Conservation (phyloP, 164 flowering plant genomes). For the Piper betle region DNA sequence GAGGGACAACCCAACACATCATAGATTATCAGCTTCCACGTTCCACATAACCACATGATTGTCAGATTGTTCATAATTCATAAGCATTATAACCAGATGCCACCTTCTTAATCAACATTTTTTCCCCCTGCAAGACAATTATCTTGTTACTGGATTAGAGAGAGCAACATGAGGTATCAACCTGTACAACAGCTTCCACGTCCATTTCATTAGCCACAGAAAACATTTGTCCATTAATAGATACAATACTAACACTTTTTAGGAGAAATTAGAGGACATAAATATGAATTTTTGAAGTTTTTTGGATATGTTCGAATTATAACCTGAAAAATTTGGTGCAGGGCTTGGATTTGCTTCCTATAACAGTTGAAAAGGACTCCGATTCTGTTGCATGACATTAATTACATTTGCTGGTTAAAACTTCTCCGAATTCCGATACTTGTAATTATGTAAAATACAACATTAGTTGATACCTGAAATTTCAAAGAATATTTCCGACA, state of each 20-base stretch:
- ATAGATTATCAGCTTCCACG: not conserved
- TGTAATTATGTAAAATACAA: slow-evolving; percentile 2
- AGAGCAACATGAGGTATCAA: slow-evolving; percentile 13
- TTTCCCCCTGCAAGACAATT: slow-evolving; percentile 17
- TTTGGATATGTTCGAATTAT: slow-evolving; percentile 56
- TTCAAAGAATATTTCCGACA: no score
- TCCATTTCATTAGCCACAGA: slow-evolving; percentile 43
- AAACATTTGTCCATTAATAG: slow-evolving; percentile 8
- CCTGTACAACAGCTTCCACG: slow-evolving; percentile 57
- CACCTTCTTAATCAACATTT: not conserved
- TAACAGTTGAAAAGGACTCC: slow-evolving; percentile 80
- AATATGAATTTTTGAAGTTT: slow-evolving; percentile 26
- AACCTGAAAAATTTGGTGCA: slow-evolving; percentile 99
- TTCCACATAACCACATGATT: not conserved
- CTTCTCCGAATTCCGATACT: slow-evolving; percentile 19
- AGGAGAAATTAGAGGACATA: slow-evolving; percentile 10
- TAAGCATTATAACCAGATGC: not conserved
- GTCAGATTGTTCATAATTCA: not conserved
- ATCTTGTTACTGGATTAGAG: slow-evolving; percentile 34
- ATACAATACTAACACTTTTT: slow-evolving; percentile 14
- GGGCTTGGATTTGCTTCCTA: slow-evolving; percentile 99
- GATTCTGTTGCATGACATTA: slow-evolving; percentile 88
- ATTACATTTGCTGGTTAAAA: slow-evolving; percentile 40
- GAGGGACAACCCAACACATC: no score
- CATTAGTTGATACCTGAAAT: slow-evolving; percentile 1